phyloP scores from a whole-genome alignment of 2,329 filamentous ascomycete species.

The Metarhizium humberi region DNA sequence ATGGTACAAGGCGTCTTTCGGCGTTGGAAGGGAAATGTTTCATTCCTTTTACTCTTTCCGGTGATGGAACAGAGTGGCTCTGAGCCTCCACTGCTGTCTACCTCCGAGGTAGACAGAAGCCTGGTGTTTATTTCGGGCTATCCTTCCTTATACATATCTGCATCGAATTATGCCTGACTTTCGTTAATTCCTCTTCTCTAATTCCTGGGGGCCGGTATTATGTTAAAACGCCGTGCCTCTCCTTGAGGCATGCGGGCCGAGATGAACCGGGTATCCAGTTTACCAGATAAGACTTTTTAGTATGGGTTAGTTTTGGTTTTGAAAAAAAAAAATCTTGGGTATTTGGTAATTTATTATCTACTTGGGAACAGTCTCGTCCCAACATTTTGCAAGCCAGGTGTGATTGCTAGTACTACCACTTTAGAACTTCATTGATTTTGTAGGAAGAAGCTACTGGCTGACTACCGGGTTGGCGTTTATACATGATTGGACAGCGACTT shows the following conservation, averaged over 20 bases:
- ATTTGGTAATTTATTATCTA: not conserved
- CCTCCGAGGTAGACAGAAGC: not conserved
- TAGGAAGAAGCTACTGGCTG: too few species aligned
- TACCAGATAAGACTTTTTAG: not conserved
- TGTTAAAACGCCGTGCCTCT: not conserved
- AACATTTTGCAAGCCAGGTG: not conserved
- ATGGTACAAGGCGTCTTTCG: not conserved
- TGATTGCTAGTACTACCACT: too few species aligned
- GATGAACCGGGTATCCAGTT: not conserved
- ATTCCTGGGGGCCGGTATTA: not conserved
- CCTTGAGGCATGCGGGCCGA: not conserved
- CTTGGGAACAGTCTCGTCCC: not conserved
- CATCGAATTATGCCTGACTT: not conserved
- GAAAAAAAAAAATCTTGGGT: not conserved
- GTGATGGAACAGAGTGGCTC: not conserved
- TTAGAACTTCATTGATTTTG: too few species aligned
- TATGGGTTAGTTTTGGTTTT: not conserved
- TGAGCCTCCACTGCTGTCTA: not conserved
- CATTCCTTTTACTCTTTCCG: not conserved
- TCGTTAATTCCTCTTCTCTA: not conserved
- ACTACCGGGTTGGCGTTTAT: too few species aligned
- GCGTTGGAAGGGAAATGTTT: not conserved
- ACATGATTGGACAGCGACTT: too few species aligned
- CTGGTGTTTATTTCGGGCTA: not conserved
- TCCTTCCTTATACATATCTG: not conserved